Conservation (phyloP, 2,329 filamentous ascomycete species). For the Colletotrichum tropicicola region DNA sequence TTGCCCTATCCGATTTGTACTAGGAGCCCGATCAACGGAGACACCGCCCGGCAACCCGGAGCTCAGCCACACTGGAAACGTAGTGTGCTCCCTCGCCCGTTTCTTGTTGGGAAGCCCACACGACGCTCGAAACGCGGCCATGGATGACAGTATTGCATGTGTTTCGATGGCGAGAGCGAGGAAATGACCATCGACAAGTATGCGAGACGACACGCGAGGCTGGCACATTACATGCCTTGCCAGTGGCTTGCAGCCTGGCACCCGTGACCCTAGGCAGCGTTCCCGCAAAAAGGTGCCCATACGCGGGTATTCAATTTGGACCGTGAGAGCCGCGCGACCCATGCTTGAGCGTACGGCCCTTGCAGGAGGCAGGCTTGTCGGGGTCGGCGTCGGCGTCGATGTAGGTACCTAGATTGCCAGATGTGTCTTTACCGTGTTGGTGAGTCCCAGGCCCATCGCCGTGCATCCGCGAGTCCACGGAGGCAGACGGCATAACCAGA, state of each 20-base stretch:
- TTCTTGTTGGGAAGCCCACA: conserved; percentile 6
- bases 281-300: conserved; percentile 14
- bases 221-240: conserved; percentile 1
- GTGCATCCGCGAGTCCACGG: background rate
- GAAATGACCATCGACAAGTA: background rate
- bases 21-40: conserved; percentile 22
- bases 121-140: background rate
- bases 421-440: conserved; percentile 1
- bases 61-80: conserved; percentile 29
- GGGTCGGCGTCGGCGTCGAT: background rate
- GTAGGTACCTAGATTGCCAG: conserved; percentile 1
- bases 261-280: conserved; percentile 11
- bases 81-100: conserved; percentile 5
- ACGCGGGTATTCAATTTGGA: conserved; percentile 28
- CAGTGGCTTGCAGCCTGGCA: background rate
- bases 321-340: conserved; percentile 24
- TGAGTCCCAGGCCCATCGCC: background rate
- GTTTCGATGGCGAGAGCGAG: conserved; percentile 6
- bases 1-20: conserved; percentile 11
- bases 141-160: background rate
- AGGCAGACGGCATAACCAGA: background rate
- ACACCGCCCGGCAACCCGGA: conserved; percentile 23
- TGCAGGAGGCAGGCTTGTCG: conserved; percentile 12
- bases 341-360: conserved; percentile 17
- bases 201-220: conserved; percentile 5